Evolutionary conservation across 768 basidiomycete genomes (phyloP), one percentile per base, ranked within the genome.

Genomic region (Galerina sulciceps): DNA sequence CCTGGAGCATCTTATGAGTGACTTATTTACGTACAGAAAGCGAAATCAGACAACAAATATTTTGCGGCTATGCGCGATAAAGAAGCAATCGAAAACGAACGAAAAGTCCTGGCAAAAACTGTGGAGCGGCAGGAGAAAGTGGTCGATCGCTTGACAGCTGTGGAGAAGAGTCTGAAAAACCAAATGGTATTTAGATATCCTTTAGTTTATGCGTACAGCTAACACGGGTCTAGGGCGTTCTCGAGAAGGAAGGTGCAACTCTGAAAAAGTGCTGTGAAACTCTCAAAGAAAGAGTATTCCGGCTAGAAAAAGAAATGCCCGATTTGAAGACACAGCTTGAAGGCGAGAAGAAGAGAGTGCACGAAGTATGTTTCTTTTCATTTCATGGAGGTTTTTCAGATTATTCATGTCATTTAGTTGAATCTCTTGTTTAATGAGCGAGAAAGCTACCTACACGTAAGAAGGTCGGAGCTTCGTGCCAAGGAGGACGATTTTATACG

Each of bases 31-130:
- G 36, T 52, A 36, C 73, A 98, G 94, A 93, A 93, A 89, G 92
- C 94, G 9, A 98, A 96, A 75, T 87, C 91, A 14, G 96, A 98
- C 59, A 96, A 95, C 78, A 98, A 96, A 72, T 99, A 86, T 69
- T 99, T 88, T 68, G 84, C 91, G 15, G 88, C 89, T 2, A 92
- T 96, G 88, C 87, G 94, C 31, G 88, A 90, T 57, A 94, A 91
- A 73, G 94, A 97, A 58, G 87, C 91, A 15, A 74, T 88, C 2
- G 92, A 94, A 34, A 78, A 77, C 1, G 92, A 94, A 69, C 82
- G 87, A 45, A 93, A 93, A 72, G 84, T 78, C 34, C 73, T 87
- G 35, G 68, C 76, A 15, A 81, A 87, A 48, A 75, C 75, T 47
- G 35, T 76, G 13, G 82, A 83, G 60, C 81, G 79, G 65, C 80